phyloP scores from a whole-genome alignment of 352 stramenopile genomes.

The Globisporangium cederbergense region DNA sequence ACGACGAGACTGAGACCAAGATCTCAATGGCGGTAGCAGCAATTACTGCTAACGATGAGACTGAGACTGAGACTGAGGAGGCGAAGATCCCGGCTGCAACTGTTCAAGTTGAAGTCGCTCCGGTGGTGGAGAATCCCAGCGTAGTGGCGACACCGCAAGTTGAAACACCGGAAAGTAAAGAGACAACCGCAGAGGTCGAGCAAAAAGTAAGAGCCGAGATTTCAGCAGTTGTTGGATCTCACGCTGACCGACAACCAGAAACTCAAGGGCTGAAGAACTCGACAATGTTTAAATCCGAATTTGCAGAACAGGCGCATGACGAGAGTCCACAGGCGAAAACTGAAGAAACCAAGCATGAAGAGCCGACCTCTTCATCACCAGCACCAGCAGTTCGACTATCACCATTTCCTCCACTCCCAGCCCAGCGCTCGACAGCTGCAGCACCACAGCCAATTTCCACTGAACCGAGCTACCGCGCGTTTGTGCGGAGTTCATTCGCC shows the following conservation, averaged over 20 bases:
- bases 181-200: not conserved
- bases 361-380: not conserved
- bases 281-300: not conserved
- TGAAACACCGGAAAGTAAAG: not conserved
- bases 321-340: not conserved
- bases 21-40: not conserved
- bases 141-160: not conserved
- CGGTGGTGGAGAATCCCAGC: not conserved
- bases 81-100: not conserved
- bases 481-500: not conserved
- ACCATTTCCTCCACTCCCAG: not conserved
- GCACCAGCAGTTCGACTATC: not conserved
- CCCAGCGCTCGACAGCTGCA: not conserved
- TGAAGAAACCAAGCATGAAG: not conserved
- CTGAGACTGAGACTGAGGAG: not conserved
- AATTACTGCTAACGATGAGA: not conserved
- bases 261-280: not conserved
- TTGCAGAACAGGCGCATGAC: not conserved
- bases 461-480: not conserved
- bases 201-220: not conserved
- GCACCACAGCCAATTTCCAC: not conserved
- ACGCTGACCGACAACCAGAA: not conserved
- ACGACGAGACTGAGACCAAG: not conserved
- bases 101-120: not conserved
- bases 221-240: not conserved